Evolutionary conservation across 495 filamentous ascomycete species (phyloP).

Genomic region (Daldinia childiae): DNA sequence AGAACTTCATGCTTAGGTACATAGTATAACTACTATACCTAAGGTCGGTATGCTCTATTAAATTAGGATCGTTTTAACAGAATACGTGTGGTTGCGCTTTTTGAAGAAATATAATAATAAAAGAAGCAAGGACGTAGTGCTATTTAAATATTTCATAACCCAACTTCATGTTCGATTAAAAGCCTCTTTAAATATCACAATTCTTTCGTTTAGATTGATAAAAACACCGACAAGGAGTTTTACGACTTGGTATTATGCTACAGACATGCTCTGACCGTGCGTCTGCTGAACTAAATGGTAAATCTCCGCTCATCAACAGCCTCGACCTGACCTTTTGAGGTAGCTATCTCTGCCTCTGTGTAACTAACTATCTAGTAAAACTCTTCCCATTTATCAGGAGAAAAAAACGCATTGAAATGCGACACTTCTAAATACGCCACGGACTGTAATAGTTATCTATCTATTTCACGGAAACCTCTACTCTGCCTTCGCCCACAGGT

Average conservation of each 20-base stretch:
- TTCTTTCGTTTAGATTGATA: background rate
- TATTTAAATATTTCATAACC: background rate
- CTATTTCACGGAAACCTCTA: slow-evolving; percentile 78
- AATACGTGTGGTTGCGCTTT: too few relatives aligned
- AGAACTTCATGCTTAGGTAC: too few relatives aligned
- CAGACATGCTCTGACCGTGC: slow-evolving; percentile 11
- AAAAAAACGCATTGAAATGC: slow-evolving; percentile 8
- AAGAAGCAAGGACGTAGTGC: background rate
- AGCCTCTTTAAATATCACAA: background rate
- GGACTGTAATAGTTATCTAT: slow-evolving; percentile 19
- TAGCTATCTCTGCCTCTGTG: slow-evolving; percentile 11
- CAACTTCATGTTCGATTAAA: too few relatives aligned
- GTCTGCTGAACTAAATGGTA: slow-evolving; percentile 24
- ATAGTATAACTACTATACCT: too few relatives aligned
- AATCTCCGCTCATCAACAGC: slow-evolving; percentile 35
- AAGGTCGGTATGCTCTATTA: too few relatives aligned
- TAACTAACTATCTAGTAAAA: slow-evolving; percentile 16
- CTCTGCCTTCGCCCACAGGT: slow-evolving; percentile 85
- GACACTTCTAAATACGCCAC: slow-evolving; percentile 29
- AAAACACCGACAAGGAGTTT: slow-evolving; percentile 7
- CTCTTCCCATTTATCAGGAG: slow-evolving; percentile 10
- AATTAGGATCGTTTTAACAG: too few relatives aligned
- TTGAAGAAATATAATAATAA: background rate
- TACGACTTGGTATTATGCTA: slow-evolving; percentile 29
- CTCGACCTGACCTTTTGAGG: slow-evolving; percentile 22